Evolutionary conservation across 2,329 filamentous ascomycete genomes (phyloP), one percentile per base, ranked within the genome.

Genomic region (Diaporthe amygdali): DNA sequence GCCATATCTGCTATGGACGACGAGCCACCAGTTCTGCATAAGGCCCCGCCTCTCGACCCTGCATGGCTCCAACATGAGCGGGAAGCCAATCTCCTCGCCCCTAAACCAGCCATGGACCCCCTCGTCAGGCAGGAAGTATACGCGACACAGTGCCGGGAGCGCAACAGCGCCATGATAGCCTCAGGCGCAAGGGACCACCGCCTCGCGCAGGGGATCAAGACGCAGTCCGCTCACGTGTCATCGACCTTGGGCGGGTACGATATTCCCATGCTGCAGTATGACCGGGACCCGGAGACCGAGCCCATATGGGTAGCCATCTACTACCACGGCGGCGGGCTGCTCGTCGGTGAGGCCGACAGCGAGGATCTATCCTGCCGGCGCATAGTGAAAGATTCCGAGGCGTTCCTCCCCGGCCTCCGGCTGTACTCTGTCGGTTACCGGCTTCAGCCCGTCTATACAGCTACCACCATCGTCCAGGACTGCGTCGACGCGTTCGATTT

Each of bases 391-490:
- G 77, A 75, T 2, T 70, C 74, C 1, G 49, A 73, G 9, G 20
- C 70, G 4, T 70, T 68, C 34, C 71, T 79, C 8, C 69, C 78
- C 0, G 71, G 72, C 10, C 74, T 79, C 17, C 75, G 74, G 2
- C 78, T 87, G 34, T 86, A 83, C 75, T 87, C 85, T 0, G 77
- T 86, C 39, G 81, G 81, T 17, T 87, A 88, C 76, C 80, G 85
- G 4, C 79, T 87, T 8, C 79, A 85, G 74, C 85, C 84, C 0
- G 73, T 78, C 32, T 76, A 80, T 74, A 76, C 79, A 3, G 84
- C 84, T 7, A 77, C 76, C 12, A 80, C 79, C n/a, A 83, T 83
- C 59, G 72, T 87, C 2, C 75, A 79, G 6, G 86, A 87, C 74
- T 81, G 82, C n/a, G 55, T 82, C 4, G 78, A 82, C 67, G 81